Evolutionary conservation across 495 filamentous ascomycete species (phyloP), one percentile per base, ranked within the genome.

Genomic region (Elaphomyces granulatus): DNA sequence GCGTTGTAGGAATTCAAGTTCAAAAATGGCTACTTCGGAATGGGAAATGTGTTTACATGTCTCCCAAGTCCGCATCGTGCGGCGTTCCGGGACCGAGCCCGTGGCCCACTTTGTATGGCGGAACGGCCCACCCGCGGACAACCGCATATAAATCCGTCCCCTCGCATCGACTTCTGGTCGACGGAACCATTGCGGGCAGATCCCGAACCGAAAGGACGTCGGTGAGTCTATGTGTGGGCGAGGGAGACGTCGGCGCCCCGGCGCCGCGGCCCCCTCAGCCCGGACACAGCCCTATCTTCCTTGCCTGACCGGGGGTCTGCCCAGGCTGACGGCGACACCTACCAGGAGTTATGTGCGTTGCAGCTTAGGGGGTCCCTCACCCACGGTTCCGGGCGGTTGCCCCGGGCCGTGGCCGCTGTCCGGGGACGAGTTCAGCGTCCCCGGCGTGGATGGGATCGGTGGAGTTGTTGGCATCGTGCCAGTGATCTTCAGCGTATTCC

Each of bases 391-490:
- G 39, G 42, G 43, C 37, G 30, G 23, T 36, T 28, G n/a, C 32
- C 31, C 28, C 43, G 15, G 30, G 15, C 30, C 34, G 21, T 26
- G 32, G 43, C 38, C 41, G 48, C 33, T 17, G 43, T 32, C 20
- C 46, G 47, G 52, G 36, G 45, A 39, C 36, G 36, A 46, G 41
- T 14, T 12, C 16, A 39, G 23, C 18, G 41, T 30, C 21, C 41
- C 45, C 42, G 48, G 58, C 49, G 41, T 44, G 28, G 63, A 40
- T 59, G 66, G 63, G 59, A 59, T 71, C 57, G 70, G 66, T 73
- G 63, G 65, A 64, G n/a, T 62, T 47, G 37, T 49, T 73, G 63
- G 60, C 64, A 56, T 47, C 38, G 66, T 57, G 64, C 58, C 49
- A 71, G 6, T 42, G 42, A 47, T 64, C 40, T 52, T 34, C 38